These are phyloP conservation scores for Massariosphaeria phaeospora DNA, from an alignment of 495 filamentous ascomycete genomes.

Conservation along the genomic window DNA sequence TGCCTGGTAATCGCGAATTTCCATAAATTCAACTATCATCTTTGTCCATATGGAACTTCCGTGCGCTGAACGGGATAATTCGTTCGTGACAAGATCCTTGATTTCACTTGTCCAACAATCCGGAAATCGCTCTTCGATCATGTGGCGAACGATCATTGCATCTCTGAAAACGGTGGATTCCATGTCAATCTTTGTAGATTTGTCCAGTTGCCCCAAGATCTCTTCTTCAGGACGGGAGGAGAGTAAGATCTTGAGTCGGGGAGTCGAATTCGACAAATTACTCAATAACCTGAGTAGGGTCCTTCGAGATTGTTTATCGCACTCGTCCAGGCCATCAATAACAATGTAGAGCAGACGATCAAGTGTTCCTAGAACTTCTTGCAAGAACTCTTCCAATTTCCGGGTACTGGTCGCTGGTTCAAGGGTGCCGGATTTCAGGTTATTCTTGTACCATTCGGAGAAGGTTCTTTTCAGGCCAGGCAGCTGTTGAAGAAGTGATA, in stretches of 20 bases:
- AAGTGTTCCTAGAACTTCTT: background rate
- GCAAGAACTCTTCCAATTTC: conserved; percentile 9
- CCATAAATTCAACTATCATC: conserved; percentile 14
- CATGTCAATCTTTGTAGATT: background rate
- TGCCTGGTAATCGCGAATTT: conserved; percentile 4
- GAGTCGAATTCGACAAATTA: conserved; percentile 6
- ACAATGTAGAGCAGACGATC: conserved; percentile 11
- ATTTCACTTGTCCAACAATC: conserved; percentile 2
- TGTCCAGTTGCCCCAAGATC: conserved; percentile 4
- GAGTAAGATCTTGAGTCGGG: conserved; percentile 10
- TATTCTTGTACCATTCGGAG: conserved; percentile 17
- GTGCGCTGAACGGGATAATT: conserved; percentile 8
- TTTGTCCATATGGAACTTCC: conserved; percentile 16
- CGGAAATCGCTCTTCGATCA: background rate
- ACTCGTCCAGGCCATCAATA: conserved; percentile 13
- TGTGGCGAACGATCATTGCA: conserved; percentile 9
- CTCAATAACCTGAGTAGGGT: conserved; percentile 5
- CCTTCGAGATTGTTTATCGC: conserved; percentile 8
- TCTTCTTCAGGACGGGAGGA: conserved; percentile 14
- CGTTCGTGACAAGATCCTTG: conserved; percentile 2
- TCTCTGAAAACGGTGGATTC: conserved; percentile 2
- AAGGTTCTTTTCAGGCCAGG: conserved; percentile 12
- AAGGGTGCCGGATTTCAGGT: conserved; percentile 4
- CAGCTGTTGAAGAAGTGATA: conserved; percentile 12
- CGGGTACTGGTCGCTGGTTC: conserved; percentile 7